These are phyloP conservation scores for Nicotiana knightiana DNA, from an alignment of 257 asterid species.

Conservation along the genomic window DNA sequence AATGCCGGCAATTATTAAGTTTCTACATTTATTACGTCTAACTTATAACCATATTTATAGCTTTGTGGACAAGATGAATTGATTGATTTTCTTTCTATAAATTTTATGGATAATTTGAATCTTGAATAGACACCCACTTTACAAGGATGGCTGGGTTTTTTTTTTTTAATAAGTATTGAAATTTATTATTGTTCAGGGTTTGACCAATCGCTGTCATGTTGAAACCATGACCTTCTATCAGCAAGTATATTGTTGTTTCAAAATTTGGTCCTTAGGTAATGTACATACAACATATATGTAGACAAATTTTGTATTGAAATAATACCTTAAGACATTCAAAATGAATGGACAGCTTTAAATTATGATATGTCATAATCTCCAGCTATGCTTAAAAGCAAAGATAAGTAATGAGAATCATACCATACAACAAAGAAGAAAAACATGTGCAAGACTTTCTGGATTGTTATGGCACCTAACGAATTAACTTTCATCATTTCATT, in stretches of 20 bases:
- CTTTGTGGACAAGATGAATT: neutral
- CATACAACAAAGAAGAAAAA: neutral
- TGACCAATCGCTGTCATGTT: neutral
- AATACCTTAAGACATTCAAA: neutral
- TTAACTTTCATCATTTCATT: neutral
- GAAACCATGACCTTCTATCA: neutral
- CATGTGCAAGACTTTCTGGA: neutral
- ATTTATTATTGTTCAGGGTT: neutral
- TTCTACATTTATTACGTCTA: neutral
- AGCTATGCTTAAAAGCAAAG: neutral
- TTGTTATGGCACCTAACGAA: neutral
- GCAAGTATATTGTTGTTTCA: neutral
- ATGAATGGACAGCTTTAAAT: neutral
- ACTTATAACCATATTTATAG: neutral
- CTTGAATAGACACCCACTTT: neutral
- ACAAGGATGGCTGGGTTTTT: neutral
- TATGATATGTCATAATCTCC: neutral
- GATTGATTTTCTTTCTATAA: neutral
- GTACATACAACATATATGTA: neutral
- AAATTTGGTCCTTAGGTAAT: neutral
- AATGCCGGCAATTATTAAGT: neutral
- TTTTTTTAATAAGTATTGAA: neutral
- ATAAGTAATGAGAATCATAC: neutral
- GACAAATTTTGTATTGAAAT: neutral
- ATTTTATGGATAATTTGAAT: neutral